phyloP scores from a whole-genome alignment of 2,329 filamentous ascomycete genomes.

The Epichloe bromicola region DNA sequence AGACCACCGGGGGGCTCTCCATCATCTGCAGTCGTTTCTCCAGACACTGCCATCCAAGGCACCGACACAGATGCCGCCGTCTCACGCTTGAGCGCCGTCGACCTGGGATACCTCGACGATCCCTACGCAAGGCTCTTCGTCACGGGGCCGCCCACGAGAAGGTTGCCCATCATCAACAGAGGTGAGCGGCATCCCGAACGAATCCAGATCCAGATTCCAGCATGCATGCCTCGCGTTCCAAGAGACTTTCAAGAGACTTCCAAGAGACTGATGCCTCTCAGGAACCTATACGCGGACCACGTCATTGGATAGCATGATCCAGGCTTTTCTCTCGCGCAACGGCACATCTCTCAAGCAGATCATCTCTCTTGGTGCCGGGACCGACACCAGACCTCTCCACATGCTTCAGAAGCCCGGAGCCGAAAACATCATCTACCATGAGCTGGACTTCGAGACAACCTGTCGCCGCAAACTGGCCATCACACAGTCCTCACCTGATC shows the following conservation, averaged over 20 bases:
- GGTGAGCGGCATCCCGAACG: conserved; percentile 37
- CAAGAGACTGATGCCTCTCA: conserved; percentile 20
- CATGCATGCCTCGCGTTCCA: neutral
- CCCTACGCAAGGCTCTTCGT: conserved; percentile 63
- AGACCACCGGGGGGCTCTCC: conserved; percentile 21
- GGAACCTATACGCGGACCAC: conserved; percentile 87
- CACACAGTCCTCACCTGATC: conserved; percentile 31
- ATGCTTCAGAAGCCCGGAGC: conserved; percentile 38
- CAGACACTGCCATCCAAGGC: conserved; percentile 68
- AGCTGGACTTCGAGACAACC: conserved; percentile 76
- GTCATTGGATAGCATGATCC: conserved; percentile 67
- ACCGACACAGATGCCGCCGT: conserved; percentile 88
- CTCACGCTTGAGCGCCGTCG: conserved; percentile 78
- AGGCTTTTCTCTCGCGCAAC: conserved; percentile 48
- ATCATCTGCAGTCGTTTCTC: conserved; percentile 23
- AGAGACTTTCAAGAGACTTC: too few relatives aligned
- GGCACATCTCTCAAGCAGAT: conserved; percentile 50
- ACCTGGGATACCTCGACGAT: conserved; percentile 73
- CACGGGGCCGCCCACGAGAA: conserved; percentile 40
- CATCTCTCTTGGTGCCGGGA: conserved; percentile 83
- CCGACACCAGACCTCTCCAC: conserved; percentile 79
- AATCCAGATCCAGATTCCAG: neutral
- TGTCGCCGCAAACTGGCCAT: conserved; percentile 51
- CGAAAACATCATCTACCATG: conserved; percentile 60
- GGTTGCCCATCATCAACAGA: conserved; percentile 88